Conservation (phyloP, 331 rosid genomes). For the Prunus yedoensis region DNA sequence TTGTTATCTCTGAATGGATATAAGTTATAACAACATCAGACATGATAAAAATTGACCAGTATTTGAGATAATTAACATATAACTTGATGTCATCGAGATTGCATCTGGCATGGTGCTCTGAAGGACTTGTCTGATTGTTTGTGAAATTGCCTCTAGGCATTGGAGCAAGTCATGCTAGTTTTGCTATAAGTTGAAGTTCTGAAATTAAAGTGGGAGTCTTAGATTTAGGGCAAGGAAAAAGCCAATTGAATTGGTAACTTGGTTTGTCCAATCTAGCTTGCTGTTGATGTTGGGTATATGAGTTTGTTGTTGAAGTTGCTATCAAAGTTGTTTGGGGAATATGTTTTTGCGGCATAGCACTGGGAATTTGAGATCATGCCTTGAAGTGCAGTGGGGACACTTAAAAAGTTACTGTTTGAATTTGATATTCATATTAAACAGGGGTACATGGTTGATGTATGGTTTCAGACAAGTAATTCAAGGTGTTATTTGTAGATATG, state of each 20-base stretch:
- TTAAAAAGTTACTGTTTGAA: background rate
- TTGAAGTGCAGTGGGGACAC: background rate
- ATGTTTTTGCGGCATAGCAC: background rate
- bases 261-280: background rate
- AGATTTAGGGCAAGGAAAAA: background rate
- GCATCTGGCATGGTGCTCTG: too few species aligned
- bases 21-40: too few species aligned
- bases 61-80: too few species aligned
- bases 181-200: background rate
- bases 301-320: background rate
- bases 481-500: background rate
- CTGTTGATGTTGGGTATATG: background rate
- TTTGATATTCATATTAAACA: background rate
- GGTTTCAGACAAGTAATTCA: background rate
- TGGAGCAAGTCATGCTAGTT: too few species aligned
- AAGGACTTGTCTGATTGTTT: too few species aligned
- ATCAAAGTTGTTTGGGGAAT: background rate
- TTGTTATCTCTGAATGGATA: too few species aligned
- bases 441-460: background rate
- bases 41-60: too few species aligned
- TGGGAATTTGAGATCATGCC: background rate
- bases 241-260: background rate
- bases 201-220: background rate
- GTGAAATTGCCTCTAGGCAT: too few species aligned
- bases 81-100: too few species aligned